Base-by-base conservation (phyloP, 805 yeast species). In the Ogataea sp. region DNA sequence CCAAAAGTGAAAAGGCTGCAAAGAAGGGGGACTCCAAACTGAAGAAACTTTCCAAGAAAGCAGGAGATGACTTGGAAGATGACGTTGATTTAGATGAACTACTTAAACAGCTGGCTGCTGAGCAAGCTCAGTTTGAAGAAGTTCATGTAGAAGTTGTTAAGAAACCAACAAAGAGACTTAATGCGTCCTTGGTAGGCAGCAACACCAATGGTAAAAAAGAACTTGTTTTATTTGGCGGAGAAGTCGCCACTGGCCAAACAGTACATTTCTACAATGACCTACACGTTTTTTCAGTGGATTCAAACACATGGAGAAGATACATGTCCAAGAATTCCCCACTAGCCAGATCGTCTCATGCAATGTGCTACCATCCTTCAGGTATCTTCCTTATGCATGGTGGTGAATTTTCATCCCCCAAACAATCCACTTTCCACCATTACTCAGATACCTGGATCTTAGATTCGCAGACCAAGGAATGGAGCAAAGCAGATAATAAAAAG, bases 361-460 rank as follows among this genome's bases (percentile, higher is more conserved):
- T 89, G 86, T 80, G 89, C 45, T 81, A 85, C 1, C 97, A 90
- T 60, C 95, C 96, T 1, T 77, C 88, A 2, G 97, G 97, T 10
- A 66, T 89, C 2, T 73, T 86, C 21, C 58, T 90, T 43, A 62
- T 90, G 68, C 93, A 87, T 63, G 98, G 97, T 37, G 98, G 98
- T 52, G 98, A 90, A 61, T 90, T 93, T 51, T 85, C 96, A 2
- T 84, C 95, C 14, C 97, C 97, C 3, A 90, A 90, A 52, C 98
- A 90, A 59, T 78, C 86, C 37, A 87, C 96, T 0, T 90, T 90
- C 61, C 93, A 93, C 58, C 98, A 90, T 61, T 90, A 86, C 58
- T 90, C 96, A 15, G 98, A 90, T 55, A 83, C 96, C 4, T 90
- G 98, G 98, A 70, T 90, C 35, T 65, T 90, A 43, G 97, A 93